A percentile compares a stretch with the other conserved stretches of the same genome.
Evolutionary conservation across 331 rosid genomes (phyloP).

Genomic region (Malus hybrid): DNA sequence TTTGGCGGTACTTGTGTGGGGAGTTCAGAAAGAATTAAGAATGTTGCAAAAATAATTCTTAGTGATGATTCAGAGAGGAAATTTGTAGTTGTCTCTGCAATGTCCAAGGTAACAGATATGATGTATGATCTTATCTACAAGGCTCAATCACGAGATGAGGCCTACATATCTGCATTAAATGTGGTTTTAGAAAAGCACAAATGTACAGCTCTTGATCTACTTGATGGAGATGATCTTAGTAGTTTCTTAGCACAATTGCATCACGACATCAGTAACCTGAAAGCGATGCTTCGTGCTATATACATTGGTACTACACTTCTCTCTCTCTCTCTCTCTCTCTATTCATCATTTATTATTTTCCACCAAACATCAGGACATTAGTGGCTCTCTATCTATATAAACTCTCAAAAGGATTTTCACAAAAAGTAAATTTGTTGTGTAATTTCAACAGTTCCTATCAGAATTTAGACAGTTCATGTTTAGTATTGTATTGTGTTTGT

Average conservation of each 20-base stretch:
- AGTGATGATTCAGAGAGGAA: constrained; percentile 77
- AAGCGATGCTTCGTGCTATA: constrained; percentile 97
- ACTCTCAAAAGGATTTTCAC: not conserved
- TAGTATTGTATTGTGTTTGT: not conserved
- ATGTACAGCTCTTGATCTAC: constrained; percentile 67
- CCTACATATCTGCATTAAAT: constrained; percentile 68
- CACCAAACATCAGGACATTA: not conserved
- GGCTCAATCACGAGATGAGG: constrained; percentile 88
- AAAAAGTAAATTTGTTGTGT: not conserved
- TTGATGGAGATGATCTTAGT: constrained; percentile 71
- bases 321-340: too few species aligned
- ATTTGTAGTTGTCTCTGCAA: constrained; percentile 88
- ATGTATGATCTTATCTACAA: constrained; percentile 81
- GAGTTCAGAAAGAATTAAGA: constrained; percentile 73
- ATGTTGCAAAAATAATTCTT: constrained; percentile 65
- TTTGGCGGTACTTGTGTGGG: constrained; percentile 98
- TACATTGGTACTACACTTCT: constrained; percentile 50
- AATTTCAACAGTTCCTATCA: not conserved
- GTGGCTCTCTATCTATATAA: not conserved
- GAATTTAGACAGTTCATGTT: not conserved
- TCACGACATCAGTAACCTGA: constrained; percentile 68
- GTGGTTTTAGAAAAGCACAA: constrained; percentile 76
- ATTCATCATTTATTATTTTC: not conserved
- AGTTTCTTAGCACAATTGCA: constrained; percentile 64
- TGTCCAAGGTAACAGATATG: constrained; percentile 98